These are phyloP conservation scores for Crithidia acanthocephali DNA, from an alignment of 208 protist genomes.

Conservation along the genomic window DNA sequence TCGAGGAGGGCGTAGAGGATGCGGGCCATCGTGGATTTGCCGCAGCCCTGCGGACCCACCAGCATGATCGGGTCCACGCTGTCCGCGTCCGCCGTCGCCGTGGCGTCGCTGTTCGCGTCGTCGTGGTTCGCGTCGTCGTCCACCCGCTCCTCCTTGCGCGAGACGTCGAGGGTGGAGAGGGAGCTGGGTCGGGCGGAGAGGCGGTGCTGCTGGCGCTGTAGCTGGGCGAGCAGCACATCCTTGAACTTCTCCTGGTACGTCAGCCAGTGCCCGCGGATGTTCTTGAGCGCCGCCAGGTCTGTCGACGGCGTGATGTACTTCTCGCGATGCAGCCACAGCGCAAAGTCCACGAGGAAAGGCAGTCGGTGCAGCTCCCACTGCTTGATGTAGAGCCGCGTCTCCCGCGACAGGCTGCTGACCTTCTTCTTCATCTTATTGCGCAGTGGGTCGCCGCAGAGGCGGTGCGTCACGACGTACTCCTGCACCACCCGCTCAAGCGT, in stretches of 20 bases:
- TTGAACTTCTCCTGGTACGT: slow-evolving; percentile 55
- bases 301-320: slow-evolving; percentile 60
- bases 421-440: slow-evolving; percentile 61
- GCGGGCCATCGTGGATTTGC: slow-evolving; percentile 83
- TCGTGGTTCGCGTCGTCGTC: background rate
- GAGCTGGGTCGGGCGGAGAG: slow-evolving; percentile 18
- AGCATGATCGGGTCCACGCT: slow-evolving; percentile 60
- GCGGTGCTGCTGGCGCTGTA: slow-evolving; percentile 22
- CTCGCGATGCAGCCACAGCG: slow-evolving; percentile 68
- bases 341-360: slow-evolving; percentile 58
- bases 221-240: slow-evolving; percentile 6
- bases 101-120: too few species aligned
- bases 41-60: slow-evolving; percentile 81
- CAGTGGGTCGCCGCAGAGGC: slow-evolving; percentile 50
- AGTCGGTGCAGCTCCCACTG: slow-evolving; percentile 68
- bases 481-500: slow-evolving; percentile 70
- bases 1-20: slow-evolving; percentile 60
- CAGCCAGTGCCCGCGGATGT: slow-evolving; percentile 66
- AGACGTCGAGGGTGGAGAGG: slow-evolving; percentile 18
- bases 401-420: slow-evolving; percentile 49
- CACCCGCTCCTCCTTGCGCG: slow-evolving; percentile 13
- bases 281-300: slow-evolving; percentile 43
- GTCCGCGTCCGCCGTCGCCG: background rate
- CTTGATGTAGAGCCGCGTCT: slow-evolving; percentile 40
- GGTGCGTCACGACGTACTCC: slow-evolving; percentile 75